Evolutionary conservation across 306 rosid genomes (phyloP), one percentile per base, ranked within the genome.

Genomic region (Biancaea sappan): DNA sequence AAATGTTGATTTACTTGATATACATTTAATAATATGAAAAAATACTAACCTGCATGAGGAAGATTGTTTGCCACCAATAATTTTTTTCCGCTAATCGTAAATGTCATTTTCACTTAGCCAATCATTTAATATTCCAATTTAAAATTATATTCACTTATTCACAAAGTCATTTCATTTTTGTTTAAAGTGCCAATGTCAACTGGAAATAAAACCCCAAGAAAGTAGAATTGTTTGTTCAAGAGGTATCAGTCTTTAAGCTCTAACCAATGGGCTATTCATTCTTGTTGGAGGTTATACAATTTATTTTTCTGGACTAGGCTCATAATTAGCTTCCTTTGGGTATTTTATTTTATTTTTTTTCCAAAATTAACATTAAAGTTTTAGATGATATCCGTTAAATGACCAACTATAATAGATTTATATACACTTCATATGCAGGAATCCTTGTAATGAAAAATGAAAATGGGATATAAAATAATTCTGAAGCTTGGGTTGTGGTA

Each of bases 401-500:
- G 41, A 28, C 26, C 1, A n/a, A 62, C 10, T n/a, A 19, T 21
- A 37, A 16, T 5, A 11, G 31, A 40, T 41, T 18, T 62, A 24
- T 24, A 57, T 13, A 5, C 28, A 13, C 15, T 29, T 22, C 16
- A 18, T 28, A 22, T 51, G 32, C n/a, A 14, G 29, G 47, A 62
- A 62, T 62, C 29, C 10, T 21, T 28, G 21, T 18, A 62, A 53
- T 13, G 13, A 22, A 35, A 74, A 16, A 35, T 34, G 34, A 22
- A 40, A 73, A 62, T 60, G 35, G 48, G n/a, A 56, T 72, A 58
- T 56, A 43, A 9, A 10, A 48, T 25, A 47, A 59, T n/a, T 52
- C 54, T 51, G 4, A 75, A 65, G 11, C 57, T 57, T 66, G 58
- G 44, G 8, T 76, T 67, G 6, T 68, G 62, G 48, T 44, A 2